phyloP scores from a whole-genome alignment of 305 asterid species.

The Solanum chacoense region DNA sequence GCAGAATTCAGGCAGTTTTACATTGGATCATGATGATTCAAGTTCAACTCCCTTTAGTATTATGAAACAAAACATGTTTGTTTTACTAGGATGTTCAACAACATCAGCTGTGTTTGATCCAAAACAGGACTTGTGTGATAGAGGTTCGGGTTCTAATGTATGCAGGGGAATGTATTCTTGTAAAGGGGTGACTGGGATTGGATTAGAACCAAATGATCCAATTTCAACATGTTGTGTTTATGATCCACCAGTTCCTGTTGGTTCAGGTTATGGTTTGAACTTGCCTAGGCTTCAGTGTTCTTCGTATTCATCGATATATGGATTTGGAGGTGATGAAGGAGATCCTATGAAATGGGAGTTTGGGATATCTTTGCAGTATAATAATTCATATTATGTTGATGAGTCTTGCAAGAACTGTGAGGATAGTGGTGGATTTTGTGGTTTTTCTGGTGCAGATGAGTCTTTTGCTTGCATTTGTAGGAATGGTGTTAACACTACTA shows the following conservation, averaged over 20 bases:
- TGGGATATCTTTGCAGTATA: constrained; percentile 43
- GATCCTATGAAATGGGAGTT: constrained; percentile 72
- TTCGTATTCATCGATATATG: constrained; percentile 52
- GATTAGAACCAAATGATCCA: constrained; percentile 44
- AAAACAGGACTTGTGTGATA: constrained; percentile 38
- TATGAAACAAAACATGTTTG: constrained; percentile 34
- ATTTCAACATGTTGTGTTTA: constrained; percentile 59
- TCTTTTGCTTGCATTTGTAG: constrained; percentile 48
- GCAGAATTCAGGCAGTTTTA: constrained; percentile 63
- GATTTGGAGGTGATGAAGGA: constrained; percentile 68
- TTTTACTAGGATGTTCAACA: constrained; percentile 52
- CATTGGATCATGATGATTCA: constrained; percentile 19
- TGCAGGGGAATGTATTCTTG: constrained; percentile 62
- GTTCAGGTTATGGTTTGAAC: constrained; percentile 35
- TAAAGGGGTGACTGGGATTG: constrained; percentile 40
- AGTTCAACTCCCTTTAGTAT: constrained; percentile 28
- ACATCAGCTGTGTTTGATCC: constrained; percentile 53
- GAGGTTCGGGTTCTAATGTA: constrained; percentile 43
- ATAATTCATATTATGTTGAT: constrained; percentile 17
- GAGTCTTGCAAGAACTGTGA: constrained; percentile 47
- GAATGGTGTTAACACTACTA: constrained; percentile 44
- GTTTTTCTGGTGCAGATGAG: constrained; percentile 36
- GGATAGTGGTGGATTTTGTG: constrained; percentile 63
- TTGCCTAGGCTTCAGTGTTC: constrained; percentile 72
- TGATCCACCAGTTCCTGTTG: constrained; percentile 24